phyloP scores from a whole-genome alignment of 2,329 filamentous ascomycete species.

The Pestalotiopsis sp. region DNA sequence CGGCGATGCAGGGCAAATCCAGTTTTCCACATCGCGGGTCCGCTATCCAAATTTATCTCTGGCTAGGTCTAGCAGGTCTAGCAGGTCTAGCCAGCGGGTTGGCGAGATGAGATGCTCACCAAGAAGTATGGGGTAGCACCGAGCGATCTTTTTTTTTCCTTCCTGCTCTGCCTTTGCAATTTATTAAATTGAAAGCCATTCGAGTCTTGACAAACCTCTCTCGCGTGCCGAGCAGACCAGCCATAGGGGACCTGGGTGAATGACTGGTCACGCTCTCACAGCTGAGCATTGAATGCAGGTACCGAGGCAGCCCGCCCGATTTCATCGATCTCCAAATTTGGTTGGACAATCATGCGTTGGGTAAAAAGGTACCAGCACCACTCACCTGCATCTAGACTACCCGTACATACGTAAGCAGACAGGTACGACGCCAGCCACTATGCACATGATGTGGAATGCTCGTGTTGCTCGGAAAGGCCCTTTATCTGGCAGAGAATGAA shows the following conservation, averaged over 20 bases:
- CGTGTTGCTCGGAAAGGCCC: background rate
- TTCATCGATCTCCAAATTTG: background rate
- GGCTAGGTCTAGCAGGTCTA: background rate
- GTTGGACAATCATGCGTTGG: background rate
- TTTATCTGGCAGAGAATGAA: background rate
- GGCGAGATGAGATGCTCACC: constrained; percentile 2
- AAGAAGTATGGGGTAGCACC: constrained; percentile 6
- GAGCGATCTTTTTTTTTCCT: background rate
- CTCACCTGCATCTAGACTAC: background rate
- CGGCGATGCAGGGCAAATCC: background rate
- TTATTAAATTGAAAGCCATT: background rate
- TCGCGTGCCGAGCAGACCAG: no score
- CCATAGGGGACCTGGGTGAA: background rate
- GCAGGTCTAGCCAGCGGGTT: background rate
- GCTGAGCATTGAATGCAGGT: background rate
- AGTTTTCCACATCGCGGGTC: background rate
- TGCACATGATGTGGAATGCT: background rate
- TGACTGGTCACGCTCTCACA: background rate
- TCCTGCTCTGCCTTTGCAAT: background rate
- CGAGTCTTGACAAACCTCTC: no score
- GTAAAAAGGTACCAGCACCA: background rate
- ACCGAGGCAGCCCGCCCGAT: background rate
- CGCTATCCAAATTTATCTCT: constrained; percentile 6
- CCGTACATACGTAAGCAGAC: background rate
- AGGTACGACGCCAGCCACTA: background rate